Evolutionary conservation across 1,284 basidiomycete genomes (phyloP), one percentile per base, ranked within the genome.

Genomic region (Volvariella surrecta): DNA sequence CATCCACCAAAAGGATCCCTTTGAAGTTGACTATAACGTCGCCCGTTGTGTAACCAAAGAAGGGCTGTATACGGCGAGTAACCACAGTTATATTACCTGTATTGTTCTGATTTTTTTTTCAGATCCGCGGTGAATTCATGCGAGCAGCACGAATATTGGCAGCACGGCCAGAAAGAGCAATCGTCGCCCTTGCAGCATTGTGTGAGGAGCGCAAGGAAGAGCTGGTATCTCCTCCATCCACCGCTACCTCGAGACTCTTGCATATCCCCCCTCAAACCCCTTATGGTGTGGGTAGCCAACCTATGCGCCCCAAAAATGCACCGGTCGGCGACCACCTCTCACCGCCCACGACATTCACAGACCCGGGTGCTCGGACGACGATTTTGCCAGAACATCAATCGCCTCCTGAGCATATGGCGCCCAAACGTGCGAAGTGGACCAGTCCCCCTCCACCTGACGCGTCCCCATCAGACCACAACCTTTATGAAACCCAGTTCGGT

Each of bases 71-170:
- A 91, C 90, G 35, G 90, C 92, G 52, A 57, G 76, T 67, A 37
- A 19, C 22, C 18, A 21, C 11, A 18, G 32, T 37, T 40, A 31
- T 24, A 18, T 24, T 19, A 22, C 31, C 43, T 39, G 40, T 39
- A 28, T 39, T 45, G 8, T 30, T 21, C 10, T 18, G 38, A 16
- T 34, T 11, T n/a, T n/a, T 31, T 35, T 37, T 40, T 39, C 13
- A 94, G 90, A 95, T 99, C 55, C 91, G 95, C 7, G 95, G 95
- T 40, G 95, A 98, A 68, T 96, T 98, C 61, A 97, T 97, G 90
- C 84, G 95, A 32, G 95, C 94, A 8, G 84, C 85, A 20, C 79
- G 93, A 39, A 88, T 94, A 44, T 67, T 94, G 22, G 73, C 81
- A 2, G 66, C 72, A 51, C 80, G 89, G 8, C 89, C 88, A 0